Base-by-base conservation (phyloP, 768 basidiomycete species). In the Lactifluus pinguis region DNA sequence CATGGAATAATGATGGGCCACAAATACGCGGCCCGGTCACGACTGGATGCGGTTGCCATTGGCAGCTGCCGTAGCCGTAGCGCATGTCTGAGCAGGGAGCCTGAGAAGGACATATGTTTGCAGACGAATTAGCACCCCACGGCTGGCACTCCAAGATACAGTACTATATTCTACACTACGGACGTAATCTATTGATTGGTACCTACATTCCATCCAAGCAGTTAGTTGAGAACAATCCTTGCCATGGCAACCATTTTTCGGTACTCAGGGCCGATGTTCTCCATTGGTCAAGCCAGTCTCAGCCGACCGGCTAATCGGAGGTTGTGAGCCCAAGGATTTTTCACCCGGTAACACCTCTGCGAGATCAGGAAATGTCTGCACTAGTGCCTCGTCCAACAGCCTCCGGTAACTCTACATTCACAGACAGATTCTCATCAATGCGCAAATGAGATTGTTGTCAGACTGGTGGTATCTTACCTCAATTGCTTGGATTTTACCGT, bases 401-500 rank as follows among this genome's bases (percentile, higher is more conserved):
- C 72, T 77, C 58, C 83, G 80, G 71, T 92, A 92, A 21, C 87
- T 84, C 89, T 91, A 59, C 53, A n/a, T 55, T 55, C 45, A 30
- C 29, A 42, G 32, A 62, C 64, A 21, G 13, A 13, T n/a, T 17
- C 25, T 41, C 30, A 36, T 57, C 30, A 62, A 38, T 32, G 34
- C 10, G 4, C 29, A 19, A n/a, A 13, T 6, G 25, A 58, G 32
- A 42, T 21, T 17, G 45, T 4, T 14, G 25, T 32, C 30, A 48
- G n/a, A 30, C 17, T 36, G 47, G 34, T 36, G 47, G 34, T 25
- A 17, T 66, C 81, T 66, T 64, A 89, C 89, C 57, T 83, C 80
- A 30, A 93, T 80, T 1, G 89, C 91, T 49, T 80, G 78, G 42
- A 93, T 88, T 69, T 92, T 92, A 32, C 88, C 90, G 68, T 92